Evolutionary conservation across 495 filamentous ascomycete genomes (phyloP).

Genomic region (Podospora tetraspora): DNA sequence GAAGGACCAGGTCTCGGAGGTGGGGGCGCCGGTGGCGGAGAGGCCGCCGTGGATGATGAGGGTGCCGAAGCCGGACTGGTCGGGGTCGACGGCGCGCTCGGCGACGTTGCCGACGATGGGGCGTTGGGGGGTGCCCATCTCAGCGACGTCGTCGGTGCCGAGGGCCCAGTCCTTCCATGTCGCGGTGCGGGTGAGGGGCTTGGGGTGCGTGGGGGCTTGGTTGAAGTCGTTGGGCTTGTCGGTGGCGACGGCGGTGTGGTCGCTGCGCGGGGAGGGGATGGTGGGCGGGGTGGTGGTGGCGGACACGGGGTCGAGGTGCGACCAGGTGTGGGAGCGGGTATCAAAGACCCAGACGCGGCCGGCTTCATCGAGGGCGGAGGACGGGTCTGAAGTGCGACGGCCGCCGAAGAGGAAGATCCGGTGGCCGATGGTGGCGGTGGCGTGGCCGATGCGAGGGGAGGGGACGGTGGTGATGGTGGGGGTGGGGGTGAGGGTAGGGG

Average conservation of each 20-base stretch:
- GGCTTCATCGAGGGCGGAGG: slow-evolving; percentile 48
- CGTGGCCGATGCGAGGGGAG: slow-evolving; percentile 50
- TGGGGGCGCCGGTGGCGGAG: slow-evolving; percentile 42
- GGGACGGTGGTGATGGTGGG: slow-evolving; percentile 38
- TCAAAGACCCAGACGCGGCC: slow-evolving; percentile 63
- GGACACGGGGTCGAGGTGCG: slow-evolving; percentile 47
- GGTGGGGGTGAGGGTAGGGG: neutral
- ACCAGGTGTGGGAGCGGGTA: slow-evolving; percentile 53
- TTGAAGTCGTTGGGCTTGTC: slow-evolving; percentile 41
- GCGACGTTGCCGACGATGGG: slow-evolving; percentile 46
- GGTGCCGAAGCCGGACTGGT: slow-evolving; percentile 48
- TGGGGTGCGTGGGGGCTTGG: slow-evolving; percentile 12
- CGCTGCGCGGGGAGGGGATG: slow-evolving; percentile 38
- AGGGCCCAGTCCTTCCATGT: slow-evolving; percentile 42
- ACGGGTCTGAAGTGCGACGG: slow-evolving; percentile 41
- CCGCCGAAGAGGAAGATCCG: slow-evolving; percentile 63
- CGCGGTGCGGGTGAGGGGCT: slow-evolving; percentile 19
- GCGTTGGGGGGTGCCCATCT: slow-evolving; percentile 41
- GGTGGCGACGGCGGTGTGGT: slow-evolving; percentile 45
- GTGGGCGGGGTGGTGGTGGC: slow-evolving; percentile 22
- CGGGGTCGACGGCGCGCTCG: slow-evolving; percentile 40
- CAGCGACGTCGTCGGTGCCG: slow-evolving; percentile 30
- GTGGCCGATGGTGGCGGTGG: slow-evolving; percentile 52
- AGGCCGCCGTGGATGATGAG: slow-evolving; percentile 72
- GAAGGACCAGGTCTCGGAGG: slow-evolving; percentile 69